A percentile compares a stretch with the other conserved stretches of the same genome.
These are phyloP conservation scores for Lasiodiplodia citricola DNA, from an alignment of 2,329 filamentous ascomycete genomes.

Conservation along the genomic window DNA sequence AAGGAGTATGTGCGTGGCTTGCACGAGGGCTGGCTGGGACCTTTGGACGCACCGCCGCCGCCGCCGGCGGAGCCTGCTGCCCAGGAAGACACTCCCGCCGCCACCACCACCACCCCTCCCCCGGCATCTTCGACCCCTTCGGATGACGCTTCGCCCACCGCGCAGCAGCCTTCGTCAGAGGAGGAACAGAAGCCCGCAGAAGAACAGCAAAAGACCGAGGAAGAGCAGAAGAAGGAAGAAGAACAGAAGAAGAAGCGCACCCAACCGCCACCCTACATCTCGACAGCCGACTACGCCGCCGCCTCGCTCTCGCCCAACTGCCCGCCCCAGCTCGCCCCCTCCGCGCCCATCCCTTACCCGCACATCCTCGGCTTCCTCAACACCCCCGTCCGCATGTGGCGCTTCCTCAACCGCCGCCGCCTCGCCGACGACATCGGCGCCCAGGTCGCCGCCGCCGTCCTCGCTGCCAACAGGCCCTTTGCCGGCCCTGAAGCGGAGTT, in stretches of 20 bases:
- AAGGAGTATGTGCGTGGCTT: conserved; percentile 94
- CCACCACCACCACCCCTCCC: background rate
- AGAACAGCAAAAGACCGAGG: conserved; percentile 36
- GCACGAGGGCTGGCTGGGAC: conserved; percentile 96
- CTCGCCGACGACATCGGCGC: conserved; percentile 89
- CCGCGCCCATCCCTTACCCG: conserved; percentile 75
- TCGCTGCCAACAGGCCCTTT: conserved; percentile 62
- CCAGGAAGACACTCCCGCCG: conserved; percentile 13
- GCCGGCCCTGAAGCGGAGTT: conserved; percentile 32
- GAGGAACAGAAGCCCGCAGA: conserved; percentile 31
- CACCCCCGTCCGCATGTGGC: conserved; percentile 82
- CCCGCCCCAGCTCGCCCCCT: conserved; percentile 75
- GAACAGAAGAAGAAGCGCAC: conserved; percentile 53
- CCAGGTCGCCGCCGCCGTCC: conserved; percentile 83
- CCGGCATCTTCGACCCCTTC: conserved; percentile 24
- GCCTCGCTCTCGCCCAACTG: conserved; percentile 68
- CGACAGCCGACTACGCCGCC: conserved; percentile 73
- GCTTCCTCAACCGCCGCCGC: conserved; percentile 82
- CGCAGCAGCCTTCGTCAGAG: conserved; percentile 6
- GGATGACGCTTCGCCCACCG: conserved; percentile 45
- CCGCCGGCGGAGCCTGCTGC: conserved; percentile 33
- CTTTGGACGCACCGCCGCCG: conserved; percentile 66
- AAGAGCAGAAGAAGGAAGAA: conserved; percentile 39
- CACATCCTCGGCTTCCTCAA: conserved; percentile 92
- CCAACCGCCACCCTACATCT: conserved; percentile 73